Evolutionary conservation across 2,329 filamentous ascomycete genomes (phyloP), one percentile per base, ranked within the genome.

Genomic region (Colletotrichum camelliae): DNA sequence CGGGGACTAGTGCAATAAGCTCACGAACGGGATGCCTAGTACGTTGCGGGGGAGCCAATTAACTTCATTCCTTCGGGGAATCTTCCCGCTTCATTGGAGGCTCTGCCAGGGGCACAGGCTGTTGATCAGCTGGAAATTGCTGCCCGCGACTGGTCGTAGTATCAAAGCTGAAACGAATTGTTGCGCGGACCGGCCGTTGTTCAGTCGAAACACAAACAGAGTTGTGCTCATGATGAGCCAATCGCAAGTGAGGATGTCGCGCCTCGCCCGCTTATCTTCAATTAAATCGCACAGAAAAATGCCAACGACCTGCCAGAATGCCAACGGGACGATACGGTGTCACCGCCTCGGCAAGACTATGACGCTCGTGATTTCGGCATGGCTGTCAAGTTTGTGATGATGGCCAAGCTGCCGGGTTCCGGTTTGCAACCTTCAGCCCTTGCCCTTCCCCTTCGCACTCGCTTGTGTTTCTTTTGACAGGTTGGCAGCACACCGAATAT

Each of bases 161-260:
- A 69, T 74, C 70, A 76, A 33, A 76, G 58, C 70, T 74, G 74
- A 76, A 76, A 76, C 74, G 58, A 33, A 33, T 60, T 48, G 29
- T 39, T 37, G 64, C 70, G 64, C 64, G 64, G 55, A 60, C 64
- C 48, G 43, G 35, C 70, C 65, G 48, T 57, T 18, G 65, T 68
- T 74, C 73, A 69, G 70, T 69, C 48, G 74, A 76, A 76, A 69
- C 74, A 16, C 58, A 35, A 60, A 75, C 43, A 69, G 35, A 69
- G 58, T 65, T 69, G 74, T 15, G 12, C 8, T 18, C 15, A 43
- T 58, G 65, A 73, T 58, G 58, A 60, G 29, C 65, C 64, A 76
- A 74, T 76, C 70, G 70, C 65, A 66, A 76, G 29, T 43, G 33
- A 29, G 39, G 15, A 18, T 62, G 24, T 29, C 21, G 57, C 57